Percentiles rank a stretch among this genome's conserved stretches.
These are phyloP conservation scores for Elsinoe necatrix DNA, from an alignment of 2,329 filamentous ascomycete species.

Conservation along the genomic window DNA sequence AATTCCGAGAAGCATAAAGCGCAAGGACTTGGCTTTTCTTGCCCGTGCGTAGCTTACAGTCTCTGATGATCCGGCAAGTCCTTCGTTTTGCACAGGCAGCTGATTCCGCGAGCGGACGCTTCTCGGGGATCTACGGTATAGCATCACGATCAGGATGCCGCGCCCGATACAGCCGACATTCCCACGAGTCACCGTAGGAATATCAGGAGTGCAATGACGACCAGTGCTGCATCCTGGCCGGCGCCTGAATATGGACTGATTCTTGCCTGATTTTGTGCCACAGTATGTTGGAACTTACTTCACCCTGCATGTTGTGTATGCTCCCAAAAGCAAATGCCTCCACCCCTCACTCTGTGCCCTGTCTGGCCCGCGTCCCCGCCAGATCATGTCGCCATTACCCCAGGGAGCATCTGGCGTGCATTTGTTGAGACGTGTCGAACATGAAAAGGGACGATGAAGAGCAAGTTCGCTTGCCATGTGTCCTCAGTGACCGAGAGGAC, in stretches of 20 bases:
- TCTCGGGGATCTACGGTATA: background rate
- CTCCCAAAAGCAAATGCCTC: background rate
- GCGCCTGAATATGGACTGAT: background rate
- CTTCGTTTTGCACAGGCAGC: too few species aligned
- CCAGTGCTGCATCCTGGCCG: constrained; percentile 2
- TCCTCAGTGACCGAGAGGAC: too few species aligned
- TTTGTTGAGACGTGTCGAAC: background rate
- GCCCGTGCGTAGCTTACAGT: too few species aligned
- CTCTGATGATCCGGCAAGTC: too few species aligned
- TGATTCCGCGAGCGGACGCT: background rate
- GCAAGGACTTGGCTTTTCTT: background rate
- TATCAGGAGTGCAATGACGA: constrained; percentile 4
- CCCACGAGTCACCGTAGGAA: constrained; percentile 5
- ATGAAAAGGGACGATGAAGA: background rate
- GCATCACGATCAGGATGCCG: background rate
- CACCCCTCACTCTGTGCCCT: background rate
- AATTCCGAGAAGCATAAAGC: background rate
- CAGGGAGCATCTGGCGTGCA: background rate
- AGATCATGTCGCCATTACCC: background rate
- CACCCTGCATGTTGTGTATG: background rate
- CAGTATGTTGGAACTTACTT: background rate
- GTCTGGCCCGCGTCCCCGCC: background rate
- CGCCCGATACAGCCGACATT: background rate
- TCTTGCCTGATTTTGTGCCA: background rate
- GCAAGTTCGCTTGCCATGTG: background rate